A percentile compares a stretch with the other conserved stretches of the same genome.
These are phyloP conservation scores for Apiospora sp. DNA, from an alignment of 2,329 filamentous ascomycete genomes.

Conservation along the genomic window DNA sequence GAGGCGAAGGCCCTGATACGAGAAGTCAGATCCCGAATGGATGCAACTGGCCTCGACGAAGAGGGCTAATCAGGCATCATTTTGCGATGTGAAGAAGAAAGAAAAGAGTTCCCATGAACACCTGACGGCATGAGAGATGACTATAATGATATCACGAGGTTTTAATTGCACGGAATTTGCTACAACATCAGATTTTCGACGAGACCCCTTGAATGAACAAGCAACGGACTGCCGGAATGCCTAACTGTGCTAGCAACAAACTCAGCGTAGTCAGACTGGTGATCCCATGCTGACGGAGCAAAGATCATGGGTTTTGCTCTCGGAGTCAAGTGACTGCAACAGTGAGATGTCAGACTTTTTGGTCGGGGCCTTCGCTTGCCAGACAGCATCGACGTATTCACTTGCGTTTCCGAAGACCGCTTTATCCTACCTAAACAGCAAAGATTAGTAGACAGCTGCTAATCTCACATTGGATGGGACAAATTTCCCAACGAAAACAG, in stretches of 20 bases:
- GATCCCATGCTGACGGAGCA: neutral
- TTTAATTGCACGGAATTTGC: neutral
- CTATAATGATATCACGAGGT: conserved; percentile 1
- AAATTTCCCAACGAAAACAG: neutral
- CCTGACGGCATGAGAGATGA: conserved; percentile 15
- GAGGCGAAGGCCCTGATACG: conserved; percentile 93
- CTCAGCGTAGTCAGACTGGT: neutral
- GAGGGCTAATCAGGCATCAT: neutral
- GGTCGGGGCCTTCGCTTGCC: neutral
- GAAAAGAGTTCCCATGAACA: neutral
- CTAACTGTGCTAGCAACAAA: neutral
- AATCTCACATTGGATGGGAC: neutral
- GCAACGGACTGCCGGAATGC: neutral
- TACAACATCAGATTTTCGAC: neutral
- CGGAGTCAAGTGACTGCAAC: neutral
- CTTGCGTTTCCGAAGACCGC: neutral
- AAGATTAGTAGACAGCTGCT: neutral
- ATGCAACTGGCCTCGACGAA: conserved; percentile 45
- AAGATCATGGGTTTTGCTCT: neutral
- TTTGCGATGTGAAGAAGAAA: conserved; percentile 6
- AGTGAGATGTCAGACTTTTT: neutral
- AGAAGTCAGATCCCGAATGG: conserved; percentile 82
- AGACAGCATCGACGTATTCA: neutral
- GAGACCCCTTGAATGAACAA: neutral
- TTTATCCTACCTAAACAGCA: neutral